These are phyloP conservation scores for Stachybotrys echinatus DNA, from an alignment of 2,329 filamentous ascomycete species.

Conservation along the genomic window DNA sequence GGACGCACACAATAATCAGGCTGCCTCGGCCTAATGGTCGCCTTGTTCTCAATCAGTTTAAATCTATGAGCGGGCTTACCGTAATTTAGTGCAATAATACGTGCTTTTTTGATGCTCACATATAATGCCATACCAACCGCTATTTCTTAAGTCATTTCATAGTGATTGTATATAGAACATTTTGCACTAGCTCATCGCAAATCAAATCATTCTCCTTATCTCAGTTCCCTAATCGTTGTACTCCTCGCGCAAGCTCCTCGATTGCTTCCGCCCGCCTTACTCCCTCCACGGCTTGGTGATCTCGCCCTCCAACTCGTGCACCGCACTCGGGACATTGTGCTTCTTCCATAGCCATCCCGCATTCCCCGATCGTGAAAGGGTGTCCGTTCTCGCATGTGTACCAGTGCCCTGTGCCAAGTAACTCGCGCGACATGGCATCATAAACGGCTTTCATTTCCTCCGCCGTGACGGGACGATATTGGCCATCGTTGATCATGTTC, in stretches of 20 bases:
- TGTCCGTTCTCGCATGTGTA: conserved; percentile 54
- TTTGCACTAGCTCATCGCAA: too few species aligned
- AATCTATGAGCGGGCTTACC: too few species aligned
- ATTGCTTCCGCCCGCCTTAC: conserved; percentile 37
- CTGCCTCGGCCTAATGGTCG: too few species aligned
- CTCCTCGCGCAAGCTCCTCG: conserved; percentile 2
- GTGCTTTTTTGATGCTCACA: too few species aligned
- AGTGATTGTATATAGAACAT: too few species aligned
- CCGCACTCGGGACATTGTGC: conserved; percentile 59
- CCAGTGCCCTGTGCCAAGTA: conserved; percentile 54
- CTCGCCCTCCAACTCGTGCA: conserved; percentile 47
- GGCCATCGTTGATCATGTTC: conserved; percentile 38
- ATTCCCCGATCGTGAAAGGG: conserved; percentile 60
- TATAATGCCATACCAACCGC: too few species aligned
- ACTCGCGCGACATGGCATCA: conserved; percentile 44
- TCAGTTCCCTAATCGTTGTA: not conserved
- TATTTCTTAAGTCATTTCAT: too few species aligned
- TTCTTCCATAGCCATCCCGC: conserved; percentile 59
- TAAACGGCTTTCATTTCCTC: conserved; percentile 47
- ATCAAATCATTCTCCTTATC: too few species aligned
- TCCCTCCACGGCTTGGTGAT: conserved; percentile 45
- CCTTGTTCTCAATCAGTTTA: too few species aligned
- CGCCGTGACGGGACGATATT: conserved; percentile 42
- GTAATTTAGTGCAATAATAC: too few species aligned
- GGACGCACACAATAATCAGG: too few species aligned